Base-by-base conservation (phyloP, 1,284 basidiomycete species). In the Malassezia sympodialis region DNA sequence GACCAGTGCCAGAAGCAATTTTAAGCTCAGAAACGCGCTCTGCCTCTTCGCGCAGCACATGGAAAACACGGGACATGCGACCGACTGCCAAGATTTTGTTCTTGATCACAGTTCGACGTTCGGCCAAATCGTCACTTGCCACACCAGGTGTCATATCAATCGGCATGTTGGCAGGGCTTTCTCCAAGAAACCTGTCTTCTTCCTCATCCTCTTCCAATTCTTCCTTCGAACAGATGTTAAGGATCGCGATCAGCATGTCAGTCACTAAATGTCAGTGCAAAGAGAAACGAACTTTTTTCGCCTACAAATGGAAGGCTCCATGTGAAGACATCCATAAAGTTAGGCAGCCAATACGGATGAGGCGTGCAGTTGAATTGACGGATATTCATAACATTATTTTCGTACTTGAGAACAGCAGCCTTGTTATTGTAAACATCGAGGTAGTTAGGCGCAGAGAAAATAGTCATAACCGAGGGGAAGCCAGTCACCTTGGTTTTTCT, bases 1-100 rank as follows among this genome's bases (percentile, higher is more conserved):
- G 85, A 63, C 78, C 80, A 15, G 85, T 84, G 30, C 86, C 87
- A 35, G 84, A 82, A 31, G 93, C 83, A 63, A 81, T 89, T 80
- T 96, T 98, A 78, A 96, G 83, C 76, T 98, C 93, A 12, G 90
- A 96, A 4, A 96, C 90, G 53, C 87, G 86, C 78, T 98, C 93
- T 1, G 91, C 93, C 76, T 98, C 94, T 81, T 98, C 94, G 90
- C 91, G 88, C 62, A 99, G 82, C 27, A 98, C 80, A 3, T 91
- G 87, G 78, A 98, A 98, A 39, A 99, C 90, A 42, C 90, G 81
- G 17, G 90, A 85, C 86, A 99, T 94, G 56, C 91, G 82, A 34
- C 93, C 93, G 21, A 98, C 91, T 48, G 91, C 94, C 74, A 96
- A 81, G 65, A 99, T 98, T 82, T 98, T 99, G 80, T 89, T 96